phyloP scores from a whole-genome alignment of 257 asterid genomes.

The Oldenlandia corymbosa region DNA sequence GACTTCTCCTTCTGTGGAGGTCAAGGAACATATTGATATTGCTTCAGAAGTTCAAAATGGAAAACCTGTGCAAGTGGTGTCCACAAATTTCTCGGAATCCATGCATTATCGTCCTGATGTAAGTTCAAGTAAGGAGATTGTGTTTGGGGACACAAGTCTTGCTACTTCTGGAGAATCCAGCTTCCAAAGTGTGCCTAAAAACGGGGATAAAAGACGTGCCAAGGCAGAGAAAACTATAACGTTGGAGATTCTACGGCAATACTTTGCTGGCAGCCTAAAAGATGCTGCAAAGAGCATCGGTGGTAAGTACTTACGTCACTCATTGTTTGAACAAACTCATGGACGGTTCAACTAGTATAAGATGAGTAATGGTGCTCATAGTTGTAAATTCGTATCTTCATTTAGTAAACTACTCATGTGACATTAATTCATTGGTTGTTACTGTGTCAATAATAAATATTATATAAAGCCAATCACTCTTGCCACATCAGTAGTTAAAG shows the following conservation, averaged over 20 bases:
- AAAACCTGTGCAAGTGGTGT: conserved; percentile 18
- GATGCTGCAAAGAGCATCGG: conserved; percentile 93
- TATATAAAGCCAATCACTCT: too few relatives aligned
- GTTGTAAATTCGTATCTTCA: neutral
- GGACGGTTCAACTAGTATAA: neutral
- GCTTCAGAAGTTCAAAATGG: conserved; percentile 30
- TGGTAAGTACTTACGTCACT: conserved; percentile 42
- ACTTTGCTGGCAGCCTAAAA: conserved; percentile 89
- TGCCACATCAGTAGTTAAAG: too few relatives aligned
- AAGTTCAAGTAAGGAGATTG: conserved; percentile 28
- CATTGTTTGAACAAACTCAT: neutral
- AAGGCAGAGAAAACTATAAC: conserved; percentile 74
- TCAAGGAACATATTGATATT: conserved; percentile 22
- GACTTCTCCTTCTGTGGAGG: conserved; percentile 18
- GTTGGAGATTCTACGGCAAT: conserved; percentile 73
- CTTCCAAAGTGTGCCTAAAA: conserved; percentile 27
- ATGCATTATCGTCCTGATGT: conserved; percentile 28
- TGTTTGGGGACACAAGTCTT: conserved; percentile 28
- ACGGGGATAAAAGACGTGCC: conserved; percentile 52
- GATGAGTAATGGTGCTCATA: too few relatives aligned
- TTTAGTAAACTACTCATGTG: too few relatives aligned
- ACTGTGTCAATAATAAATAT: too few relatives aligned
- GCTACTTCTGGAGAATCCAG: conserved; percentile 42
- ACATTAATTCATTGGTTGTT: too few relatives aligned
- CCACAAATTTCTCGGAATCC: conserved; percentile 20